Conservation (phyloP, 306 rosid genomes). For the Rubus parviflorus region DNA sequence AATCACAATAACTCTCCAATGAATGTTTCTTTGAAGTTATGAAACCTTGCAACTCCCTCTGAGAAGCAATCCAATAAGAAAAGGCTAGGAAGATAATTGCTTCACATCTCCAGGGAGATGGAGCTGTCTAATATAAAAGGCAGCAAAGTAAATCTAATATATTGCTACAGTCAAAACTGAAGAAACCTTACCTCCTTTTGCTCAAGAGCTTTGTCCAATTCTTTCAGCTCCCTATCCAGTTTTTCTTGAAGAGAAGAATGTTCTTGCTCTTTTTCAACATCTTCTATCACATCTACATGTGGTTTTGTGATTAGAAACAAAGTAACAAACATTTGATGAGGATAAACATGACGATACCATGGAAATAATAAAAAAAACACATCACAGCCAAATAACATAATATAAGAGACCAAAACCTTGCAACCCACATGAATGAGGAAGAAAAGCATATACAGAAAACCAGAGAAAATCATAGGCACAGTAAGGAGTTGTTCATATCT, state of each 20-base stretch:
- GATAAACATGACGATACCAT: too few species aligned
- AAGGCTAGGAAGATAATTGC: not conserved
- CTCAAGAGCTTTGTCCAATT: slow-evolving; percentile 87
- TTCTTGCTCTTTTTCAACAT: slow-evolving; percentile 80
- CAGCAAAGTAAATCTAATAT: not conserved
- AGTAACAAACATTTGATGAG: too few species aligned
- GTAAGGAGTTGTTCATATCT: slow-evolving; percentile 2
- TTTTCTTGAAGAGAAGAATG: slow-evolving; percentile 91
- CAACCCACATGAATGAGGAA: not conserved
- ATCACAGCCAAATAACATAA: not conserved
- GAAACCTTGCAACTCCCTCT: slow-evolving; percentile 7
- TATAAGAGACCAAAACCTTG: not conserved
- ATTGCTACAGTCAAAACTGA: slow-evolving; percentile 2
- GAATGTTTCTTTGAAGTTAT: not conserved
- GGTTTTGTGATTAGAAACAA: too few species aligned
- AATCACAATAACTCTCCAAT: not conserved
- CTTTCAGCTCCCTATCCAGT: slow-evolving; percentile 83
- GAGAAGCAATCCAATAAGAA: not conserved
- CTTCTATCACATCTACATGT: slow-evolving; percentile 61
- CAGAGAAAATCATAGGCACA: not conserved
- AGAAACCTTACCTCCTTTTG: slow-evolving; percentile 78
- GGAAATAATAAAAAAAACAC: not conserved
- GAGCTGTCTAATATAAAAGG: too few species aligned
- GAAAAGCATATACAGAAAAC: not conserved
- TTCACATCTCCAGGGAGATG: not conserved